phyloP scores from a whole-genome alignment of 495 filamentous ascomycete species.

The Mytilinidion resinicola region DNA sequence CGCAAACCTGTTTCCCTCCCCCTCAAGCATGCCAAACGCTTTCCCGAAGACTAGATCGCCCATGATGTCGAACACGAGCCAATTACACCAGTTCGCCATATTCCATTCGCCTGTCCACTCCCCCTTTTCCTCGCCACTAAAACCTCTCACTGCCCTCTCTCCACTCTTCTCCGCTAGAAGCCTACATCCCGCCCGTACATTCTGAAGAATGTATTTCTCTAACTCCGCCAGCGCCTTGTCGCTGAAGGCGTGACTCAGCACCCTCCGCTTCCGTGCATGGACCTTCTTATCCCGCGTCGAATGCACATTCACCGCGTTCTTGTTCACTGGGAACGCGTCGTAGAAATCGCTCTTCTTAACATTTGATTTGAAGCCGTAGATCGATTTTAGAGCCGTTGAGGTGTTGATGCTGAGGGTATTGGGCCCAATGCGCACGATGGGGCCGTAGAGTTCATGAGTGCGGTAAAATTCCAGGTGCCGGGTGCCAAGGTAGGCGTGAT shows the following conservation, averaged over 20 bases:
- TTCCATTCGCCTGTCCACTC: constrained; percentile 31
- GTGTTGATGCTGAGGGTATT: constrained; percentile 56
- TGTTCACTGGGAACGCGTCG: constrained; percentile 50
- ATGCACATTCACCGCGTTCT: constrained; percentile 54
- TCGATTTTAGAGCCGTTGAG: constrained; percentile 50
- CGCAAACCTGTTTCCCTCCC: constrained; percentile 52
- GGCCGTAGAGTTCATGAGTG: constrained; percentile 25
- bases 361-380: constrained; percentile 56
- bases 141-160: background rate
- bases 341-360: constrained; percentile 62
- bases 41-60: constrained; percentile 66
- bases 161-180: constrained; percentile 1
- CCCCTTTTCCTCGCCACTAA: background rate
- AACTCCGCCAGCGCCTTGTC: constrained; percentile 50
- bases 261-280: constrained; percentile 59
- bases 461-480: constrained; percentile 24
- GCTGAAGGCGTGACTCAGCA: constrained; percentile 58
- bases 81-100: constrained; percentile 59
- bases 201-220: constrained; percentile 52
- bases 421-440: constrained; percentile 54
- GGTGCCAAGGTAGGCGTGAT: constrained; percentile 28
- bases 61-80: constrained; percentile 66
- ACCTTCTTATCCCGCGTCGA: constrained; percentile 51
- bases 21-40: constrained; percentile 63
- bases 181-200: constrained; percentile 23